Conservation (phyloP, 2,329 filamentous ascomycete species). For the Biscogniauxia sp. region DNA sequence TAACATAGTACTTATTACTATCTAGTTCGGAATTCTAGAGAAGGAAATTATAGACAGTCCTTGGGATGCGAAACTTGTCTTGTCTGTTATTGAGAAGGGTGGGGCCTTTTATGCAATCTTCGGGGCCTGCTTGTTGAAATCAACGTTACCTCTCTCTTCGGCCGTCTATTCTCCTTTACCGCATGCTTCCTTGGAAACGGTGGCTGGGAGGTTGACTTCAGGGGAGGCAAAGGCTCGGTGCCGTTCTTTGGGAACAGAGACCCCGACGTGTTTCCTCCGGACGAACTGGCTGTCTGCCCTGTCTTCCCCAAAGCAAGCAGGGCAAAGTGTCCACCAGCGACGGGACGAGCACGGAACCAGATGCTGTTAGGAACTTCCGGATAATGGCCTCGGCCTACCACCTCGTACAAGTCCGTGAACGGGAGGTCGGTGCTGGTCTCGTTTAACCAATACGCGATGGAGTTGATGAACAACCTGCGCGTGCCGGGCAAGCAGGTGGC, state of each 20-base stretch:
- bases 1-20: too few species aligned
- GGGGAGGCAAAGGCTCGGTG: conserved; percentile 16
- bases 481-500: conserved; percentile 58
- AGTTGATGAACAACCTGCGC: conserved; percentile 59
- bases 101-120: neutral
- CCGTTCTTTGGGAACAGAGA: conserved; percentile 23
- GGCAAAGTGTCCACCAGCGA: conserved; percentile 70
- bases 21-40: too few species aligned
- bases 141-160: neutral
- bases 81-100: neutral
- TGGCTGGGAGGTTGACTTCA: conserved; percentile 5
- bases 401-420: conserved; percentile 67
- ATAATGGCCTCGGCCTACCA: conserved; percentile 55
- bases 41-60: neutral
- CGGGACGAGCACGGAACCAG: conserved; percentile 67
- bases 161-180: neutral
- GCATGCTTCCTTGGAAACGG: neutral
- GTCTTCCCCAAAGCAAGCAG: conserved; percentile 53
- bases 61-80: too few species aligned
- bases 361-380: conserved; percentile 51
- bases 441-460: conserved; percentile 67
- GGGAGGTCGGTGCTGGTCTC: conserved; percentile 62
- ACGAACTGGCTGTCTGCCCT: conserved; percentile 19
- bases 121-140: neutral
- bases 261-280: conserved; percentile 20